Base-by-base conservation (phyloP, 208 protist genomes). In the Acanthamoeba lenticulata region DNA sequence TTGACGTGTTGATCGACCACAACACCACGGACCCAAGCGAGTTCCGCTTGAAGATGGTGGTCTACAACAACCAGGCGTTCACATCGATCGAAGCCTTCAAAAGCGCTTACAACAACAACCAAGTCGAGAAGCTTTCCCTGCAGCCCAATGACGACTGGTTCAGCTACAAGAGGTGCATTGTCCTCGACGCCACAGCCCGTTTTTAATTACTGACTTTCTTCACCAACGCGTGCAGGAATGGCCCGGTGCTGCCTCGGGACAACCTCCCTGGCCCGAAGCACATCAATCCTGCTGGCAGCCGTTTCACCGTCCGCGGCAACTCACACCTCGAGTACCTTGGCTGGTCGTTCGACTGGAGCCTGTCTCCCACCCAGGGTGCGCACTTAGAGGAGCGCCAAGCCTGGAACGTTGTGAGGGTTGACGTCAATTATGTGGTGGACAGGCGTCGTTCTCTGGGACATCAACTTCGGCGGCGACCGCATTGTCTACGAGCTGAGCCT, bases 61-160 rank as follows among this genome's bases (percentile, higher is more conserved):
- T 69, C 21, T 90, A 90, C 83, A 69, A 69, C 34, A 47, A 24
- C 49, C 81, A 90, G 40, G 47, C 2, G 9, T 90, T 90, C 36
- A 13, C 1, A 21, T 44, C 81, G 1, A 47, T 65, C 38, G 29
- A 60, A 1, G 81, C 60, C 29, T 90, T 90, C 29, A 90, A 36
- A 1, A 47, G 65, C 29, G 81, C 47, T 24, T 90, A 90, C 36
- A 38, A 60, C 45, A 65, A 11, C 3, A 47, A 47, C 45, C 21
- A 42, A 1, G 32, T 90, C 29, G 15, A 21, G 45, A 65, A 90
- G 17, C 24, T n/a, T 15, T 1, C 2, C n/a, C 27, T 55, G 1
- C 38, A 1, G 27, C 17, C 7, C 7, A 38, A 83, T 38, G 5
- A 4, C 1, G 6, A 6, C 15, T 83, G 72, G 72, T 32, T 21